Evolutionary conservation across 2,329 filamentous ascomycete species (phyloP), one percentile per base, ranked within the genome.

Genomic region (Ilyonectria destructans): DNA sequence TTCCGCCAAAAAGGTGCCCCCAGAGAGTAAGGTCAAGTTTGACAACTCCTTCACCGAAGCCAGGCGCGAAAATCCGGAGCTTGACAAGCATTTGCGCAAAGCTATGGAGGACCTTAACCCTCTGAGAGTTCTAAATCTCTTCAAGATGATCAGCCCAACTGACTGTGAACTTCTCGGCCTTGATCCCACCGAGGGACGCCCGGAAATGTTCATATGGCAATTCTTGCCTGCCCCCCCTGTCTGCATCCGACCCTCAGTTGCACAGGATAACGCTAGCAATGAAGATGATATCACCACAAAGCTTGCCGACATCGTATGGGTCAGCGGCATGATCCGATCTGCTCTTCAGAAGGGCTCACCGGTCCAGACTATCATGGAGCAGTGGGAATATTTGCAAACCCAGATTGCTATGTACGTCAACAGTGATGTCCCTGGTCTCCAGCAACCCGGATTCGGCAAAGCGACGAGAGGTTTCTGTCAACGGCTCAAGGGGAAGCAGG

Each of bases 321-420:
- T 97, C 71, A 97, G 95, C 77, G 92, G 93, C 62, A 90, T 97
- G 74, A 94, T 99, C 70, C 91, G 93, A 57, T 92, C 93, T 23
- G 94, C 94, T 0, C 82, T 98, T 17, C 88, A 92, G 68, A 95
- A 94, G 73, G 96, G 96, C 10, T 93, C 95, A 15, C 91, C 94
- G 0, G 88, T 99, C 2, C 90, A 93, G 72, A 97, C 94, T 1
- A 93, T 98, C 64, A 97, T 98, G 91, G 96, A 99, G 79, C 95
- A 97, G 75, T 99, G 96, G 96, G 96, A 99, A 78, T 98, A 96
- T 77, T 85, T 99, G 68, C 96, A 98, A 78, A 88, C 97, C 9
- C 95, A 98, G 77, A 93, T 98, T 68, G 96, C 96, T 68, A 95
- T 98, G 87, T 98, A 99, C 80, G 96, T 99, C 80, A 98, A 99